These are phyloP conservation scores for Amniculicola lignicola DNA, from an alignment of 495 filamentous ascomycete species.

Conservation along the genomic window DNA sequence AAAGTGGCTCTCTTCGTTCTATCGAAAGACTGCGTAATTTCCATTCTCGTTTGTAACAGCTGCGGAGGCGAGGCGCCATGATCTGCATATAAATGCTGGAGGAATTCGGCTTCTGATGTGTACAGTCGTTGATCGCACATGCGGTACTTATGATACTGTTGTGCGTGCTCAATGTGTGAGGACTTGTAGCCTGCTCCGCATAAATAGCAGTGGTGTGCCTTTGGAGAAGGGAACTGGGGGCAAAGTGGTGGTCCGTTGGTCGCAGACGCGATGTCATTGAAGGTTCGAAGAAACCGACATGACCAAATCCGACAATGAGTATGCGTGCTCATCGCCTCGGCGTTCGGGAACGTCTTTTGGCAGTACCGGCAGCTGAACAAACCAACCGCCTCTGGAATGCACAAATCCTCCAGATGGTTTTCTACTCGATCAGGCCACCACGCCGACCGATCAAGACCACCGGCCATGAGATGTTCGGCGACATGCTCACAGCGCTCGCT, in stretches of 20 bases:
- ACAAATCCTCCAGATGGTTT: constrained; percentile 19
- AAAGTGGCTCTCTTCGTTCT: constrained; percentile 20
- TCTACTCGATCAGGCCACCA: constrained; percentile 26
- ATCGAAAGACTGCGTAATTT: constrained; percentile 13
- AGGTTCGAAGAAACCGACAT: constrained; percentile 20
- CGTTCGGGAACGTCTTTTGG: constrained; percentile 16
- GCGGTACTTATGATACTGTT: constrained; percentile 21
- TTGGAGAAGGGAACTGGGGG: constrained; percentile 20
- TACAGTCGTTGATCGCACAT: constrained; percentile 19
- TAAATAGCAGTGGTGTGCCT: constrained; percentile 25
- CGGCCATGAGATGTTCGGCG: constrained; percentile 20
- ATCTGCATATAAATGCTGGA: constrained; percentile 19
- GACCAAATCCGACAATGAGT: constrained; percentile 20
- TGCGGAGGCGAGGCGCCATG: constrained; percentile 5
- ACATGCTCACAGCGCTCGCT: constrained; percentile 27
- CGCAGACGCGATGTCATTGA: constrained; percentile 18
- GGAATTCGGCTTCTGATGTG: constrained; percentile 13
- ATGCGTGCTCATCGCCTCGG: constrained; percentile 18
- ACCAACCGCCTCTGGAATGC: constrained; percentile 4
- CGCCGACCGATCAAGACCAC: not conserved
- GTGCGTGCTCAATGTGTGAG: constrained; percentile 20
- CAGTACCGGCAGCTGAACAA: constrained; percentile 26
- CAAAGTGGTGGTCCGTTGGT: constrained; percentile 17
- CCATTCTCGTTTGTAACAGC: constrained; percentile 4
- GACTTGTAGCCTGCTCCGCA: constrained; percentile 22